Base-by-base conservation (phyloP, 2,329 filamentous ascomycete genomes). In the Colletotrichum viniferum region DNA sequence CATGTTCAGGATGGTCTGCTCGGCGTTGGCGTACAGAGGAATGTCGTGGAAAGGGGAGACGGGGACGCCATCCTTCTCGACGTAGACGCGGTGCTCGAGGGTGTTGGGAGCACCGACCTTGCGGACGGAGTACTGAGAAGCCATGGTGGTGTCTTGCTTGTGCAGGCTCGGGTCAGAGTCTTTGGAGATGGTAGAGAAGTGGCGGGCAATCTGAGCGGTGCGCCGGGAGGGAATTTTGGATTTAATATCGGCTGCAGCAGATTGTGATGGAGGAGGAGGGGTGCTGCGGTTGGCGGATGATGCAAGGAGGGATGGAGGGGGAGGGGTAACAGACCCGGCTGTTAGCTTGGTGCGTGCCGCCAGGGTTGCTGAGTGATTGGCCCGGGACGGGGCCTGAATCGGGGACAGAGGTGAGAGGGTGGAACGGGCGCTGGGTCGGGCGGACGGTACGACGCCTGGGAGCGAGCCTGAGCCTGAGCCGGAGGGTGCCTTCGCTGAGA, bases 21-120 rank as follows among this genome's bases (percentile, higher is more conserved):
- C 94, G 87, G 94, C 91, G 86, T 99, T 98, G 93, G 96, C 96
- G 85, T 96, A 99, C 81, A 99, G 95, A 77, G 97, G 97, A 81
- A 99, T 96, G 86, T 99, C 97, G 90, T 99, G 97, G 92, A 98
- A 99, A 81, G 96, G 94, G 78, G 96, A 98, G 86, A 98, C 87
- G 80, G 95, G 94, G 79, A 94, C 89, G 88, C 96, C 97, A 94
- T 98, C 95, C 90, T 98, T 96, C 91, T 99, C 96, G 84, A 98
- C 93, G 92, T 94, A 99, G 88, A 98, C 93, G 84, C 97, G 95
- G 92, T 98, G 96, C 90, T 98, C 96, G 85, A 98, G 90, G 81
- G 97, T 98, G 91, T 98, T 94, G 83, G 95, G 92, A 83, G 95
- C 92, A 82, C 91, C 97, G 84, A 98, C 90, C 91, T 97, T 98